phyloP scores from a whole-genome alignment of 169 alveolate genomes.

The Plasmodium inui region DNA sequence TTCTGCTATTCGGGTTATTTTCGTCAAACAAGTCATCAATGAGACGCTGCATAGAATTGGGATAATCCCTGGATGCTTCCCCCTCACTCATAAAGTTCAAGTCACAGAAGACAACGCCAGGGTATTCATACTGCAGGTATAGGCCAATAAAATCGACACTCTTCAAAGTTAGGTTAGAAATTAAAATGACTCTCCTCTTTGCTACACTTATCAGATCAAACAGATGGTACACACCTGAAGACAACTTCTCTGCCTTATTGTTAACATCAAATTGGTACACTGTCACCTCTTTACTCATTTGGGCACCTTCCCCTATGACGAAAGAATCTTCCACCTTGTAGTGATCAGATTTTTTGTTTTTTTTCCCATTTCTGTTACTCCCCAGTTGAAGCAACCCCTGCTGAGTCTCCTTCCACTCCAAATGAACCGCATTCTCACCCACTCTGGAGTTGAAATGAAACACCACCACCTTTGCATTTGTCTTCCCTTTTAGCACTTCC shows the following conservation, averaged over 20 bases:
- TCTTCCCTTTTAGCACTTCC: conserved; percentile 1
- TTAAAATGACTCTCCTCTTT: conserved; percentile 29
- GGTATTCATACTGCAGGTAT: conserved; percentile 49
- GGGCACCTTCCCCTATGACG: neutral
- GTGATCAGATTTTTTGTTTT: neutral
- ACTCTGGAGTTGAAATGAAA: conserved; percentile 21
- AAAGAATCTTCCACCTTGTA: neutral
- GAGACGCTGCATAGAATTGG: neutral
- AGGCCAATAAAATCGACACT: conserved; percentile 42
- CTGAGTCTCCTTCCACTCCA: conserved; percentile 15
- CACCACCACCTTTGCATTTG: neutral
- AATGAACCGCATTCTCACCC: neutral
- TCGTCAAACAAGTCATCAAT: conserved; percentile 3
- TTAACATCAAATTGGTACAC: conserved; percentile 17
- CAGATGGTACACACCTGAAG: neutral
- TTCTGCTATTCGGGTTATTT: neutral
- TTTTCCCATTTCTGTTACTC: neutral
- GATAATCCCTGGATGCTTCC: neutral
- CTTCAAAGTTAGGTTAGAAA: conserved; percentile 35
- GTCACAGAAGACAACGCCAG: conserved; percentile 33
- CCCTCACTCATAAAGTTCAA: neutral
- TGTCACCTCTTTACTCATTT: neutral
- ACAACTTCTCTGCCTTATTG: neutral
- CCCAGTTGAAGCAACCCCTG: neutral
- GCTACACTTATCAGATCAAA: conserved; percentile 9